Evolutionary conservation across 1,284 basidiomycete genomes (phyloP), one percentile per base, ranked within the genome.

Genomic region (Farysia itapuensis): DNA sequence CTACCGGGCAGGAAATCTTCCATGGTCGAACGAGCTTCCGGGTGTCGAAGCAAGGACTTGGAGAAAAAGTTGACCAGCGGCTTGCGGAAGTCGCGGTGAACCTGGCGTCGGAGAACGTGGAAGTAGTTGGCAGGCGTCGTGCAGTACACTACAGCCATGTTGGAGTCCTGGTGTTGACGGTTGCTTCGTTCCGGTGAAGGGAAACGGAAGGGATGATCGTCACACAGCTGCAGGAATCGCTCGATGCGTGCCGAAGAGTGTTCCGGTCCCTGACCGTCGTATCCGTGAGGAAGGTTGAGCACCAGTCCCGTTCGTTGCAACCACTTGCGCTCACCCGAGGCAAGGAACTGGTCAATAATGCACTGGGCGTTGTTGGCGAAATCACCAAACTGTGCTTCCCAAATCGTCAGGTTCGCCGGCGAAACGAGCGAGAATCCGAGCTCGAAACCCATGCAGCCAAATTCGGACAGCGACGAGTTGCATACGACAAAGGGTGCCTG

Each of bases 291-390:
- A 60, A 99, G 80, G 73, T 82, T 92, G 80, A 98, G 82, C 25
- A 96, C 90, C 56, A 99, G 78, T 40, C 95, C 95, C 39, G 86
- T 89, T 54, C 95, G 86, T 80, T 98, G 94, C 44, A 97, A 79
- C 95, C 95, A 98, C 79, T 99, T 99, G 67, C 92, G 83, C 81
- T 99, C 95, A 36, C 94, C 94, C 15, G 93, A 89, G 21, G 93
- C 91, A 60, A 99, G 89, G 81, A 96, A 99, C 79, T 99, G 94
- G 78, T 99, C 95, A 70, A 98, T 96, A 79, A 98, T 96, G 78
- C 87, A 89, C 79, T 97, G 94, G 4, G 94, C 94, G 39, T 73
- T 76, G 71, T 75, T 76, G 60, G 73, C 73, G 78, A 97, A 98
- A 79, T 98, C 95, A 78, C 94, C 94, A 72, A 98, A 97, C 78